Evolutionary conservation across 164 flowering plant species (phyloP).

Genomic region (Buxus sempervirens): DNA sequence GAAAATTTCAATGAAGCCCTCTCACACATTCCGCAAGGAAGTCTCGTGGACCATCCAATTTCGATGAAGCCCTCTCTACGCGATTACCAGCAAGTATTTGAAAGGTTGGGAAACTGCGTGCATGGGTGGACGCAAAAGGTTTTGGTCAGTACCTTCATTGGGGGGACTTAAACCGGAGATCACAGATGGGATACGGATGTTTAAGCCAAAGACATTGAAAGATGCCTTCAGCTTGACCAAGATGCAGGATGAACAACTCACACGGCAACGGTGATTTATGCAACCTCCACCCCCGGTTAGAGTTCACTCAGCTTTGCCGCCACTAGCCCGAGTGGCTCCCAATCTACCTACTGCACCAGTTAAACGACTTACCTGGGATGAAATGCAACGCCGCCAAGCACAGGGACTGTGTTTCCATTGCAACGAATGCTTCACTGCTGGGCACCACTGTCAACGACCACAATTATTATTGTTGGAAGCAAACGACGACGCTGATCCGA

Average conservation of each 20-base stretch:
- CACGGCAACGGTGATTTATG: background rate
- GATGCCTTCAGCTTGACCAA: slow-evolving; percentile 1
- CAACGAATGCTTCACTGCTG: background rate
- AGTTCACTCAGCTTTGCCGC: slow-evolving; percentile 1
- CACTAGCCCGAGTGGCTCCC: background rate
- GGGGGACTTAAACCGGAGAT: slow-evolving; percentile 4
- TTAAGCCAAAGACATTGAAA: slow-evolving; percentile 1
- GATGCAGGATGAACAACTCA: slow-evolving; percentile 4
- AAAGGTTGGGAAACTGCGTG: background rate
- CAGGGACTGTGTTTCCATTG: too few species aligned
- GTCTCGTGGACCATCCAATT: too few species aligned
- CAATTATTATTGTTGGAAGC: background rate
- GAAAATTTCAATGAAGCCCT: slow-evolving; percentile 10
- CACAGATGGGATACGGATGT: slow-evolving; percentile 3
- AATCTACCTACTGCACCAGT: background rate
- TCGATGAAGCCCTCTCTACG: too few species aligned
- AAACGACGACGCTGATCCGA: background rate
- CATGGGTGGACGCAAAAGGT: too few species aligned
- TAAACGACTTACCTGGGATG: background rate
- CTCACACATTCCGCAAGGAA: background rate
- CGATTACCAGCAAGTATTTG: slow-evolving; percentile 7
- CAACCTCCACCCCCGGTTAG: background rate
- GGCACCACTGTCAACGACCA: background rate
- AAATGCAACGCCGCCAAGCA: background rate
- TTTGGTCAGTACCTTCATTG: slow-evolving; percentile 6